phyloP scores from a whole-genome alignment of 768 basidiomycete genomes.

The Gloeophyllum trabeum region DNA sequence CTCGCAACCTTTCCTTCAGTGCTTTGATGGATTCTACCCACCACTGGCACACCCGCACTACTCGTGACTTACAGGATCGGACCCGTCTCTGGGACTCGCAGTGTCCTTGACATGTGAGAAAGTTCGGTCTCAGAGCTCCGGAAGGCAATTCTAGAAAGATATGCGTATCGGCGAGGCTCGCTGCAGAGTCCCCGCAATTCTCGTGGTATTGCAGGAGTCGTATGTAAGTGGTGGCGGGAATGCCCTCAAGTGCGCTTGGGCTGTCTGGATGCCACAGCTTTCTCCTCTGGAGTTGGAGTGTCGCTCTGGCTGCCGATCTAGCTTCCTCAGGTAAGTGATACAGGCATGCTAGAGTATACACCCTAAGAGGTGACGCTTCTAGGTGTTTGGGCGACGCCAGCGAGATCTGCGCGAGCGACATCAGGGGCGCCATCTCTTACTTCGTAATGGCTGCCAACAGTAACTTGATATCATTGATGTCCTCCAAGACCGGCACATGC shows the following conservation, averaged over 20 bases:
- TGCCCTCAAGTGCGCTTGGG: background rate
- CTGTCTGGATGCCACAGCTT: too few species aligned
- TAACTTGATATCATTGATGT: conserved; percentile 26
- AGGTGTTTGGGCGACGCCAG: background rate
- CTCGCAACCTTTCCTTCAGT: too few species aligned
- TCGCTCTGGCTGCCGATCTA: background rate
- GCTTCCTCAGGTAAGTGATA: background rate
- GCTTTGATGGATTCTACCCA: too few species aligned
- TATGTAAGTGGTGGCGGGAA: background rate
- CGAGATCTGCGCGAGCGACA: conserved; percentile 16
- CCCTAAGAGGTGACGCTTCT: background rate
- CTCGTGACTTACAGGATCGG: too few species aligned
- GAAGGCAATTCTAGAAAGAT: too few species aligned
- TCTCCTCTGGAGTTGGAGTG: background rate
- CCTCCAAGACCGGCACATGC: conserved; percentile 21
- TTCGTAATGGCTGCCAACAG: conserved; percentile 29
- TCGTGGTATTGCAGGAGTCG: background rate
- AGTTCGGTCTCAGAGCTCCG: too few species aligned
- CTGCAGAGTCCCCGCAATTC: too few species aligned
- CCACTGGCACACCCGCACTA: too few species aligned
- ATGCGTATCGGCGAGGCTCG: too few species aligned
- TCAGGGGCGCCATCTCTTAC: conserved; percentile 38
- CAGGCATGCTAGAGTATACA: background rate
- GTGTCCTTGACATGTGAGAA: too few species aligned
- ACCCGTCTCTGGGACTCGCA: too few species aligned